Evolutionary conservation across 805 yeast genomes (phyloP), one percentile per base, ranked within the genome.

Genomic region (Vanderwaltozyma tropicalis): DNA sequence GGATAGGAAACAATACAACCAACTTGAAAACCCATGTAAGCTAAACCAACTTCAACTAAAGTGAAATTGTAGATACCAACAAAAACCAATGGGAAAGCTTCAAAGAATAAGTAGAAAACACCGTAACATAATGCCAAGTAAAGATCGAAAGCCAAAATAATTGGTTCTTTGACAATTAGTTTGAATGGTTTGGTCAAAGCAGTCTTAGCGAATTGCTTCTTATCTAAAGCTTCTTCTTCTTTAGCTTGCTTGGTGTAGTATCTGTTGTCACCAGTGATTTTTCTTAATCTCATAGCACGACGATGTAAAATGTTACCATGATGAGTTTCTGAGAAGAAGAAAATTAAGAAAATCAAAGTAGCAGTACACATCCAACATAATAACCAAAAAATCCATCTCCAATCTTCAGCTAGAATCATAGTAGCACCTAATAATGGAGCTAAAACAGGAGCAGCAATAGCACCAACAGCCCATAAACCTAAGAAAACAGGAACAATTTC

Each of bases 351-450:
- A 0, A 69, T 26, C 10, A 67, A 51, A 5, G 62, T 42, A 8
- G 54, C 52, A 10, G 70, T 74, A 32, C 68, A 48, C 28, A 68
- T 43, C 42, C 68, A 66, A 38, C 64, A 45, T 49, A 70, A 40
- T 37, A 70, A 61, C 79, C 80, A 74, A 49, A 73, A 72, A 9
- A 69, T 55, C 69, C 71, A 73, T 49, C 76, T 65, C 76, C 77
- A 72, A 44, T 51, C 56, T 43, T 72, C 63, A 4, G 66, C 66
- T n/a, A 60, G 67, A 4, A 62, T 59, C 49, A 76, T 57, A 4
- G 68, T 66, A 8, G 76, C 70, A 26, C 80, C 80, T 30, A 76
- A 48, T 5, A 77, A 47, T 1, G 82, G 82, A 11, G 78, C 80
- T 16, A 71, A 30, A 10, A 68, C 62, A 1, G 79, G 79, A 10